Base-by-base conservation (phyloP, 2,329 filamentous ascomycete species). In the Fusarium coicis region DNA sequence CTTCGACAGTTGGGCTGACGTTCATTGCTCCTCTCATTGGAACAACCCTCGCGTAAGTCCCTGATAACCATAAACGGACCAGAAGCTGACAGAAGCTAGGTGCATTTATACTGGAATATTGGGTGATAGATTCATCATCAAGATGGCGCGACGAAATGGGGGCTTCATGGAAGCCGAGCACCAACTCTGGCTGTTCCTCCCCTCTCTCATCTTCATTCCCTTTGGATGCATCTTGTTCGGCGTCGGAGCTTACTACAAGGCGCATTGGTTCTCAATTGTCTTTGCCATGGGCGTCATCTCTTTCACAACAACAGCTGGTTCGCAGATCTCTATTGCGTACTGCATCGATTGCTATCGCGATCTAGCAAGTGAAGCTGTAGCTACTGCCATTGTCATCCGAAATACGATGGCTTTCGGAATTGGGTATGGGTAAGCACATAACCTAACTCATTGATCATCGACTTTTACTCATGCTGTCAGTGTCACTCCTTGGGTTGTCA, bases 61-160 rank as follows among this genome's bases (percentile, higher is more conserved):
- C 7, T 7, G 11, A 10, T 18, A 0, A 18, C 4, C 11, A 11
- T 11, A 11, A 44, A 9, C 1, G 23, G 11, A 1, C 10, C 4
- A 39, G 15, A 47, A 21, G 19, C 15, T 49, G 7, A 49, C 21
- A 32, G 14, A 49, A 5, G 4, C 3, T 4, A 49, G 28, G 3
- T 49, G 46, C 4, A n/a, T 49, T 2, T 49, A 49, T 4, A 49
- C 46, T 49, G 46, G 46, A 18, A 18, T 49, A 7, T 49, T 32
- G 14, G 46, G 46, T 15, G 28, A 49, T 9, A 49, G 18, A 1
- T 32, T 32, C 15, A 49, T 49, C 28, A 49, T 50, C 10, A 23
- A 23, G 7, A 32, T 50, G 28, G 46, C 46, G 2, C 46, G 46
- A 10, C 21, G 28, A 2, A 50, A 50, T 2, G 46, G 21, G 1